These are phyloP conservation scores for Spergularia azorica DNA, from an alignment of 179 eudicot genomes.

Conservation along the genomic window DNA sequence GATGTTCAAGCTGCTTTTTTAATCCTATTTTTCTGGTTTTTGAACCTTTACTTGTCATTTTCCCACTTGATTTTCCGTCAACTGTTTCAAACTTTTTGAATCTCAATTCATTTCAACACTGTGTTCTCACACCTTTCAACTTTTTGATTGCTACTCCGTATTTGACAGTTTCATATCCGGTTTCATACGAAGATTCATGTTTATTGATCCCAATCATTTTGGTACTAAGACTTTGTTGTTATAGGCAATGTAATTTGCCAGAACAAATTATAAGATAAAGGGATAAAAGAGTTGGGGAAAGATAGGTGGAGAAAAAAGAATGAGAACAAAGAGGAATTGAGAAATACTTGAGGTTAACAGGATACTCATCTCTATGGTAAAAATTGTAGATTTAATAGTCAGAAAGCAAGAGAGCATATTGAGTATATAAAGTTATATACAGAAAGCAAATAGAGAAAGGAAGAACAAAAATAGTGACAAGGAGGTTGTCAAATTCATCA, in stretches of 20 bases:
- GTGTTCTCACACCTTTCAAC: no score
- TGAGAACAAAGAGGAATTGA: neutral
- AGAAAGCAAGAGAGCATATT: neutral
- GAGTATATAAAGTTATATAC: neutral
- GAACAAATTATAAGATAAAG: neutral
- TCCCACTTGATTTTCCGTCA: no score
- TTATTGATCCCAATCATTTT: neutral
- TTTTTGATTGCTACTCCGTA: no score
- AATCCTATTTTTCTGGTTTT: no score
- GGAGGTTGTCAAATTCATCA: neutral
- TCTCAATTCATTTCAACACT: no score
- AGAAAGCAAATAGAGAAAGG: neutral
- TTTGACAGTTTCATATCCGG: no score
- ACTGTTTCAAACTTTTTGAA: no score
- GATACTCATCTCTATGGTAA: neutral
- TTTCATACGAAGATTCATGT: no score
- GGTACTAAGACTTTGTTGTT: no score
- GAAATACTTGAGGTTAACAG: neutral
- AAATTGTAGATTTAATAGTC: neutral
- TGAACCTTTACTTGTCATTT: no score
- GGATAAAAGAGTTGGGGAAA: neutral
- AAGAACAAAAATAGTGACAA: neutral
- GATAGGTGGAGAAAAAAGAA: neutral
- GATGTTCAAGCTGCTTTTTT: no score
- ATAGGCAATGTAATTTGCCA: neutral